A percentile compares a stretch with the other conserved stretches of the same genome.
Conservation (phyloP, 441 rosid species). For the Gossypium gossypioides region DNA sequence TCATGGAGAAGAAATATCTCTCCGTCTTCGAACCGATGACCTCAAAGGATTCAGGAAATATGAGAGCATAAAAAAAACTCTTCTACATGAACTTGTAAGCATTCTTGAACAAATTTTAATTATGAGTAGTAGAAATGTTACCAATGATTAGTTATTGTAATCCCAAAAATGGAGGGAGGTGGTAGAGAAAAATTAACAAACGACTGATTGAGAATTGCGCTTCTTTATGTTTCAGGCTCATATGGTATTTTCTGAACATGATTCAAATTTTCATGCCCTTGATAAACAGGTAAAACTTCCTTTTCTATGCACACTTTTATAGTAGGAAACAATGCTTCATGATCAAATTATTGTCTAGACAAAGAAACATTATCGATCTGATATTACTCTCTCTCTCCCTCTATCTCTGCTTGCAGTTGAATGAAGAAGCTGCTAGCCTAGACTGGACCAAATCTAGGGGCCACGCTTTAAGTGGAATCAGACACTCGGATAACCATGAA, state of each 20-base stretch:
- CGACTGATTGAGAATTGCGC: constrained; percentile 3
- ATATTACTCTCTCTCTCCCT: background rate
- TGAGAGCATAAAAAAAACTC: constrained; percentile 79
- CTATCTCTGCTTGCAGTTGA: constrained; percentile 39
- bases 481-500: constrained; percentile 24
- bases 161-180: background rate
- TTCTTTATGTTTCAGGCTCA: constrained; percentile 60
- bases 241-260: constrained; percentile 87
- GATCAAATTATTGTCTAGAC: constrained; percentile 7
- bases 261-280: constrained; percentile 70
- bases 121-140: background rate
- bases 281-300: constrained; percentile 61
- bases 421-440: constrained; percentile 69
- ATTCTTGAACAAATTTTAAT: background rate
- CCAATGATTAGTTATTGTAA: background rate
- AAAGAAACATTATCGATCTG: constrained; percentile 1
- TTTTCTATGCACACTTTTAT: background rate
- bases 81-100: constrained; percentile 88
- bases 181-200: background rate
- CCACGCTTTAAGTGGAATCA: constrained; percentile 45
- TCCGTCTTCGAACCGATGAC: constrained; percentile 94
- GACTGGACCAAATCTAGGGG: constrained; percentile 89
- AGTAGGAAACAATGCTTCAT: background rate
- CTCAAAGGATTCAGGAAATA: constrained; percentile 90
- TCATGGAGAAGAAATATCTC: constrained; percentile 90